Evolutionary conservation across 768 basidiomycete genomes (phyloP), one percentile per base, ranked within the genome.

Genomic region (Leucosporidium scottii): DNA sequence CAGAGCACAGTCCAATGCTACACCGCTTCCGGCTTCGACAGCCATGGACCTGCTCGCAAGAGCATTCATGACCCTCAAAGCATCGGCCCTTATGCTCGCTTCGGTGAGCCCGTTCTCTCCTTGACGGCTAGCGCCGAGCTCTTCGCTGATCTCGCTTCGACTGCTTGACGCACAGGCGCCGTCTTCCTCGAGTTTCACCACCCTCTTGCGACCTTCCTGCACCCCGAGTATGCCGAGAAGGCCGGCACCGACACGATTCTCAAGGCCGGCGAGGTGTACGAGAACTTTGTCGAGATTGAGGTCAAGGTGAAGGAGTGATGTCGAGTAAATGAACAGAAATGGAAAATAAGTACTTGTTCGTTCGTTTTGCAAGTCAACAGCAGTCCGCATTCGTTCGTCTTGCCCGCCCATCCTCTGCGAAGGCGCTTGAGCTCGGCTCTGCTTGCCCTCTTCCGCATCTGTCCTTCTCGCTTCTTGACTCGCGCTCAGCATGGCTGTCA

Each of bases 181-280:
- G 53, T 69, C 1, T 73, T 73, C 34, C 58, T 73, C 31, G 71
- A 73, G 61, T 73, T 73, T 49, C 71, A 73, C 13, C 50, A 61
- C 15, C 71, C 71, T 0, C 62, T 73, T 3, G 71, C 65, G 21
- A 61, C 71, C 31, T 30, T 65, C 2, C 6, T 54, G 2, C 65
- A 73, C 25, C 59, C 67, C 34, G 51, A 62, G 23, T 25, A 20
- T 9, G 51, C 59, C 1, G 39, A 10, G 1, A 49, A 15, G 2
- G 20, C 28, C 28, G 25, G 47, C 50, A 47, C 23, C 6, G 64
- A 67, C 49, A 69, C 60, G 36, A 31, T 73, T 27, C 28, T 73
- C 39, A 30, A 34, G 17, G 23, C n/a, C 28, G 68, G 68, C 0
- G 58, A 73, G 53, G 58, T 65, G 21, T 73, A 69, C 57, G 68